Base-by-base conservation (phyloP, 139 green algal species). In the Gonium pectorale region DNA sequence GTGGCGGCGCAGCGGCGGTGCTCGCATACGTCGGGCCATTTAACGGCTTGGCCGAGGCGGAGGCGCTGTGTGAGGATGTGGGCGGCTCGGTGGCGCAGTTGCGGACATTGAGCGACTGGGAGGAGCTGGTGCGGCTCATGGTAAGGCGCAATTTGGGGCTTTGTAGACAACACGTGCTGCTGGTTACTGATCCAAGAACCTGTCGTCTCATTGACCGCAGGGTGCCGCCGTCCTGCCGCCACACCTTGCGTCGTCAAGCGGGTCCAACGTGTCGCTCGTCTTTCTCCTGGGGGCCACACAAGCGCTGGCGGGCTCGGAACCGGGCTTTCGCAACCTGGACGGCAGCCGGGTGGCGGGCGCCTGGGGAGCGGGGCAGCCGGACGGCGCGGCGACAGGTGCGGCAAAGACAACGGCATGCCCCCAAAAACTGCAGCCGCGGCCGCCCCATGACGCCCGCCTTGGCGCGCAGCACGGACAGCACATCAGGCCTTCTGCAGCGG, bases 31-130 rank as follows among this genome's bases (percentile, higher is more conserved):
- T 33, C 6, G 31, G 15, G 19, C n/a, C n/a, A n/a, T n/a, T n/a
- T n/a, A n/a, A n/a, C n/a, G 40, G 11, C 37, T 71, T 37, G 17
- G 15, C 59, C 8, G 40, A 71, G 9, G 75, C n/a, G 21, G 75
- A 59, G 19, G 31, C 62, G 49, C 54, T 60, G 22, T 83, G 75
- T 60, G 62, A 17, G 6, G 59, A 46, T 8, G 4, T 72, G 59
- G 75, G 75, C 27, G 75, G 75, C 15, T 59, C 38, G n/a, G 41
- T 38, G 29, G 75, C 75, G 41, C 60, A 51, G 75, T 41, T 83
- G 41, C 75, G 41, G n/a, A 29, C 22, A 11, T 21, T 41, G 33
- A 9, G 9, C n/a, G 75, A 72, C 75, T 72, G 59, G 59, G 29
- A 31, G 27, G 41, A 63, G n/a, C 75, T 83, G 60, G 21, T 31